phyloP scores from a whole-genome alignment of 2,329 filamentous ascomycete genomes.

The Cladorrhinum sp. region DNA sequence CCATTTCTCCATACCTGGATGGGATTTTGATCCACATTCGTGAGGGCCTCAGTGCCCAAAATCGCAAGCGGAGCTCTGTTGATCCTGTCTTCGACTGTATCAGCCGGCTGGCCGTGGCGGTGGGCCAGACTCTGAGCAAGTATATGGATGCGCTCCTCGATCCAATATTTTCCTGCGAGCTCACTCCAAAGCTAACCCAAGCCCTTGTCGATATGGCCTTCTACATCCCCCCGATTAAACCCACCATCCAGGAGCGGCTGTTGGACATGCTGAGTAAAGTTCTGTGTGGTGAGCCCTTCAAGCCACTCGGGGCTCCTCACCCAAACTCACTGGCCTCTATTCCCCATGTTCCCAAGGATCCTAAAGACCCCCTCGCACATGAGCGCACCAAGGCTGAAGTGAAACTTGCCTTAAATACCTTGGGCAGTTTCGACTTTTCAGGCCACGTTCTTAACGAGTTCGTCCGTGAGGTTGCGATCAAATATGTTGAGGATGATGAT shows the following conservation, averaged over 20 bases:
- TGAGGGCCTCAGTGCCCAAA: conserved; percentile 81
- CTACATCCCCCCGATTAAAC: conserved; percentile 92
- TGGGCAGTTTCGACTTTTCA: conserved; percentile 96
- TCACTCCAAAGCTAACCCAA: conserved; percentile 90
- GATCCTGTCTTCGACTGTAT: conserved; percentile 95
- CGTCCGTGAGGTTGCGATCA: conserved; percentile 94
- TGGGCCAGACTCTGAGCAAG: conserved; percentile 94
- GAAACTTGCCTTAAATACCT: conserved; percentile 86
- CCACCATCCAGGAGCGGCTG: conserved; percentile 87
- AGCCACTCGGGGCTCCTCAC: conserved; percentile 85
- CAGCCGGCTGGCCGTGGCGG: conserved; percentile 90
- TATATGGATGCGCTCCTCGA: conserved; percentile 96
- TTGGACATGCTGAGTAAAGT: conserved; percentile 94
- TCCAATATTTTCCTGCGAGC: conserved; percentile 93
- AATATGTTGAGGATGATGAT: conserved; percentile 96
- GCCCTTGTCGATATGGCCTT: conserved; percentile 98
- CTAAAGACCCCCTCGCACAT: conserved; percentile 76
- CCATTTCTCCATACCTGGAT: conserved; percentile 92
- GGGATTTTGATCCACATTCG: conserved; percentile 90
- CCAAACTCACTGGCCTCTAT: conserved; percentile 75
- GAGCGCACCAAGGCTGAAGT: conserved; percentile 82
- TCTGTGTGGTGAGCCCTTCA: conserved; percentile 86
- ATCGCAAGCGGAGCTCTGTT: conserved; percentile 61
- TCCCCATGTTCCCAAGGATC: conserved; percentile 82
- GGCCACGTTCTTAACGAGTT: conserved; percentile 96